Conservation (phyloP, 805 yeast genomes). For the Wickerhamomyces rabaulensis region DNA sequence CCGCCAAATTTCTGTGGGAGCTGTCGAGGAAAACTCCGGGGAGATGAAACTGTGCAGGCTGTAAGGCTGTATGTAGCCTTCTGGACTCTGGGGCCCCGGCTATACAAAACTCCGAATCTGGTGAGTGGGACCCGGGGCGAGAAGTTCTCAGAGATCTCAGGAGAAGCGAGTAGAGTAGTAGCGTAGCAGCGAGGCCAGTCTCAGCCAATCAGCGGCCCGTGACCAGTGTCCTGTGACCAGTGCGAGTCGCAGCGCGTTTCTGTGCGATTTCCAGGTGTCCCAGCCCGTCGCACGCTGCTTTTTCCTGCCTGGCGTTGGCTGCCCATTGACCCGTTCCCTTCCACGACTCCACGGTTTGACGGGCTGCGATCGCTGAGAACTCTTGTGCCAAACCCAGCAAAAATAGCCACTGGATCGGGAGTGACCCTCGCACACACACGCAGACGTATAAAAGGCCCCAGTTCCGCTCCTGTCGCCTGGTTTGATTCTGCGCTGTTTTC, state of each 20-base stretch:
- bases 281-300: too few relatives aligned
- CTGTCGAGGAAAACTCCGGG: not conserved
- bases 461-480: not conserved
- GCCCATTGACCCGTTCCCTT: slow-evolving; percentile 6
- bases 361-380: not conserved
- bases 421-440: not conserved
- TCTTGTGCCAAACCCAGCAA: not conserved
- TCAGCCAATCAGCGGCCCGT: too few relatives aligned
- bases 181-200: too few relatives aligned
- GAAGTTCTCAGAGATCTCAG: not conserved
- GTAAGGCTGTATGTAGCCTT: too few relatives aligned
- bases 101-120: too few relatives aligned
- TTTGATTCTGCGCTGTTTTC: not conserved
- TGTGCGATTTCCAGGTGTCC: not conserved
- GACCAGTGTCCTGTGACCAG: not conserved
- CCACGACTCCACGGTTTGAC: slow-evolving; percentile 3
- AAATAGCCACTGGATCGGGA: not conserved
- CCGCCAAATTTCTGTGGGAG: not conserved
- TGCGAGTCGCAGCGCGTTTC: not conserved
- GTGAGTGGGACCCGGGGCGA: not conserved
- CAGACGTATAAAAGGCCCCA: not conserved
- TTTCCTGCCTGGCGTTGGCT: not conserved
- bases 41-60: too few relatives aligned
- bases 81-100: too few relatives aligned
- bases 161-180: not conserved